Evolutionary conservation across 2,329 filamentous ascomycete species (phyloP).

Genomic region (Colletotrichum truncatum): DNA sequence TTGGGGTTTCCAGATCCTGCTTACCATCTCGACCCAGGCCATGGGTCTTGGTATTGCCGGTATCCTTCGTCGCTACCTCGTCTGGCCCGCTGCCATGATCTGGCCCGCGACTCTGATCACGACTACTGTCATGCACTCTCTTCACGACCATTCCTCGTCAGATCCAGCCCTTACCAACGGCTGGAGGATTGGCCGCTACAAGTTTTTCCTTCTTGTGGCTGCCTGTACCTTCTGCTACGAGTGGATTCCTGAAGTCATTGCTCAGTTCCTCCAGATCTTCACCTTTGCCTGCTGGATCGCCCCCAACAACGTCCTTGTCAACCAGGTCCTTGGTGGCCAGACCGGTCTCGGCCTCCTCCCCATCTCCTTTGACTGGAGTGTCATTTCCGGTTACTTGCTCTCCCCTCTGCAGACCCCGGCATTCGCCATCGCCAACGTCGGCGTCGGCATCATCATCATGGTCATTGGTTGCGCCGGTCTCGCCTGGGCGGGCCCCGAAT

Average conservation of each 20-base stretch:
- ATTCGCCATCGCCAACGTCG: slow-evolving; percentile 65
- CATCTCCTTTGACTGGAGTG: slow-evolving; percentile 65
- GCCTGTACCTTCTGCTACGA: slow-evolving; percentile 56
- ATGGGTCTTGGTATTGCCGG: slow-evolving; percentile 68
- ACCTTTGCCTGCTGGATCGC: slow-evolving; percentile 70
- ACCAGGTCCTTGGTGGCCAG: slow-evolving; percentile 69
- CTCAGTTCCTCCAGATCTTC: slow-evolving; percentile 49
- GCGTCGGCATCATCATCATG: slow-evolving; percentile 63
- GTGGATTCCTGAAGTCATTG: slow-evolving; percentile 26
- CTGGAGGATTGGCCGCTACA: slow-evolving; percentile 72
- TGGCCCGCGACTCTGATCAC: slow-evolving; percentile 66
- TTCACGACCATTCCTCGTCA: slow-evolving; percentile 54
- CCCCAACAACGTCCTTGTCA: slow-evolving; percentile 67
- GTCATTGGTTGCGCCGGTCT: slow-evolving; percentile 58
- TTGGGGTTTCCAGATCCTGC: slow-evolving; percentile 62
- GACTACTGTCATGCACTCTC: slow-evolving; percentile 59
- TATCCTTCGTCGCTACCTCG: slow-evolving; percentile 61
- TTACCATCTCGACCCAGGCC: slow-evolving; percentile 63
- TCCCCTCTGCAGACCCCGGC: slow-evolving; percentile 62
- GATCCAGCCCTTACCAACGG: slow-evolving; percentile 63
- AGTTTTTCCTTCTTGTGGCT: slow-evolving; percentile 68
- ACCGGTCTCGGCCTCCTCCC: slow-evolving; percentile 68
- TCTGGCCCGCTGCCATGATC: slow-evolving; percentile 65
- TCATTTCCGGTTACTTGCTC: slow-evolving; percentile 57
- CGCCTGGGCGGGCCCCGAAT: slow-evolving; percentile 57